Conservation (phyloP, 306 rosid genomes). For the Quercus bicolor region DNA sequence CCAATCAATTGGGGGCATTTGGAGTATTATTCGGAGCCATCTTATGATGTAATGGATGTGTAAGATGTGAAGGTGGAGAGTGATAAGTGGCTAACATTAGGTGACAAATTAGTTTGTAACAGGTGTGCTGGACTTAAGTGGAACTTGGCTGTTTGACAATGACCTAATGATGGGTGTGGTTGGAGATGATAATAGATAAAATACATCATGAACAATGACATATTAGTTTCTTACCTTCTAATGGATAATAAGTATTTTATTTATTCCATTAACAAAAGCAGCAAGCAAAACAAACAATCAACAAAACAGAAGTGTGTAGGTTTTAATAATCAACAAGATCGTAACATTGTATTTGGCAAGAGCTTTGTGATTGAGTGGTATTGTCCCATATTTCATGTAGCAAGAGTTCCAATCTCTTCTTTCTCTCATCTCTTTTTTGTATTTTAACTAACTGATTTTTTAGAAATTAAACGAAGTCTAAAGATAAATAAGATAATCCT, state of each 20-base stretch:
- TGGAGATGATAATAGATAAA: background rate
- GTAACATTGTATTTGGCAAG: too few relatives aligned
- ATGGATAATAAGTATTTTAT: too few relatives aligned
- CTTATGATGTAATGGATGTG: constrained; percentile 22
- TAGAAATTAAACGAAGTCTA: too few relatives aligned
- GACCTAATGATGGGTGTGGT: background rate
- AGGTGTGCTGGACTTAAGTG: background rate
- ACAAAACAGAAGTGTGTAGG: background rate
- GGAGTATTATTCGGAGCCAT: background rate
- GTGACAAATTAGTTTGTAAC: constrained; percentile 16
- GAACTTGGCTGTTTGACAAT: background rate
- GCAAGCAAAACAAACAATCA: background rate
- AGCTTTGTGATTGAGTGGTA: too few relatives aligned
- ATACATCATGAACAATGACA: background rate
- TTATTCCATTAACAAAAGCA: background rate
- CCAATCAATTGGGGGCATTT: background rate
- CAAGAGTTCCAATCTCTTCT: too few relatives aligned
- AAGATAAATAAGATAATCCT: too few relatives aligned
- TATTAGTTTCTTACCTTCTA: too few relatives aligned
- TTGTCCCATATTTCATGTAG: too few relatives aligned
- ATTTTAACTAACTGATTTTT: too few relatives aligned
- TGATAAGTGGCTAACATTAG: constrained; percentile 23
- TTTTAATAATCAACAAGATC: too few relatives aligned
- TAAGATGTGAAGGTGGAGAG: background rate
- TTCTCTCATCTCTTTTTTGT: too few relatives aligned